Conservation (phyloP, 2,329 filamentous ascomycete species). For the Talaromyces sp. region DNA sequence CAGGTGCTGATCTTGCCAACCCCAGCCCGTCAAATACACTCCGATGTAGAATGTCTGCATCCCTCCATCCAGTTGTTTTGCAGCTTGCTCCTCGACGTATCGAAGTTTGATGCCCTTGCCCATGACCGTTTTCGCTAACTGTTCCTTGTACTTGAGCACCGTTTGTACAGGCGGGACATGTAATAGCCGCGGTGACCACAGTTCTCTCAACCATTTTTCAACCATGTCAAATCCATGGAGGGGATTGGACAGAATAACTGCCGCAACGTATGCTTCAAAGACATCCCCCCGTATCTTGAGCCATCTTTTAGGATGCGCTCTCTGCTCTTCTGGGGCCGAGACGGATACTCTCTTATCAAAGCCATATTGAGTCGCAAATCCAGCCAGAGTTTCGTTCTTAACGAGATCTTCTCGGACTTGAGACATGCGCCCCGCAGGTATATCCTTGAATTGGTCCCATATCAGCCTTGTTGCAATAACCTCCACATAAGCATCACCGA, state of each 20-base stretch:
- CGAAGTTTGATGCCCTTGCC: conserved; percentile 55
- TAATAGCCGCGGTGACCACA: conserved; percentile 66
- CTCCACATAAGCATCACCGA: conserved; percentile 83
- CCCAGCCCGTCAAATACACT: conserved; percentile 46
- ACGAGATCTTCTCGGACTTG: conserved; percentile 74
- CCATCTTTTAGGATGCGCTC: conserved; percentile 48
- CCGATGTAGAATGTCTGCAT: conserved; percentile 41
- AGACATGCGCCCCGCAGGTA: conserved; percentile 64
- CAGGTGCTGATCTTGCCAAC: conserved; percentile 40
- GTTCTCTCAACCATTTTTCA: conserved; percentile 64
- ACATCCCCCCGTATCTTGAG: conserved; percentile 77
- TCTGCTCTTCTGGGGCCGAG: conserved; percentile 49
- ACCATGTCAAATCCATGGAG: conserved; percentile 56
- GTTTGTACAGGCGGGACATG: conserved; percentile 23
- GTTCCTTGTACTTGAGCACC: conserved; percentile 48
- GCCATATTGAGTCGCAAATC: conserved; percentile 65
- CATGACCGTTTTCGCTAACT: conserved; percentile 50
- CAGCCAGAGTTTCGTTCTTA: conserved; percentile 70
- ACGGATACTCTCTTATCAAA: conserved; percentile 56
- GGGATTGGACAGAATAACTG: conserved; percentile 64
- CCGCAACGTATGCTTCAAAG: conserved; percentile 86
- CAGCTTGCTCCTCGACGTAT: conserved; percentile 49
- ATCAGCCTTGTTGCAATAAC: conserved; percentile 71
- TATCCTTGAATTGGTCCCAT: conserved; percentile 62
- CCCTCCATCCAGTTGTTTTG: conserved; percentile 31